A percentile compares a stretch with the other conserved stretches of the same genome.
Conservation (phyloP, 2,329 filamentous ascomycete species). For the Knufia petricola region DNA sequence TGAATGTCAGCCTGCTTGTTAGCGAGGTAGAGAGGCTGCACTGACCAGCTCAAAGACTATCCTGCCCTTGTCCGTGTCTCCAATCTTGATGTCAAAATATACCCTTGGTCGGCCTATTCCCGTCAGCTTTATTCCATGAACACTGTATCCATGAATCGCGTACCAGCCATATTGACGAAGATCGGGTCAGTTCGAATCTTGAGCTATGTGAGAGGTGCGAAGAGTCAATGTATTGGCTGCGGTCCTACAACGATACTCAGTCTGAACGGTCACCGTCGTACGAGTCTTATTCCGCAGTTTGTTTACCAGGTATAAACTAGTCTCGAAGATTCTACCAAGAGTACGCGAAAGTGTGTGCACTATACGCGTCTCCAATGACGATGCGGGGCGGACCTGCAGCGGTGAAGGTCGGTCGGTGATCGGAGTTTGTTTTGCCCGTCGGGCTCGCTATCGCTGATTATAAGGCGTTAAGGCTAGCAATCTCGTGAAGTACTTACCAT, state of each 20-base stretch:
- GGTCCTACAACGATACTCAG: too few relatives aligned
- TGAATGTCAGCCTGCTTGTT: slow-evolving; percentile 14
- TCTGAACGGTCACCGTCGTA: too few relatives aligned
- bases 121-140: not conserved
- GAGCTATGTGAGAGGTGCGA: too few relatives aligned
- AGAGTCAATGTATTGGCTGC: too few relatives aligned
- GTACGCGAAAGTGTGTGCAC: slow-evolving; percentile 6
- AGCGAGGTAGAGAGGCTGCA: too few relatives aligned
- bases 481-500: too few relatives aligned
- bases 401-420: not conserved
- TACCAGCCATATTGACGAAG: not conserved
- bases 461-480: too few relatives aligned
- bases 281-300: not conserved
- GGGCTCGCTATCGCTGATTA: too few relatives aligned
- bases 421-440: too few relatives aligned
- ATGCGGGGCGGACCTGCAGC: not conserved
- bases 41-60: slow-evolving; percentile 75
- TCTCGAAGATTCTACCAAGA: slow-evolving; percentile 4
- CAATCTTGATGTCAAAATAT: slow-evolving; percentile 88
- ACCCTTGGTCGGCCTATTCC: slow-evolving; percentile 59
- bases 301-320: slow-evolving; percentile 1
- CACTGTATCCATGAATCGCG: not conserved
- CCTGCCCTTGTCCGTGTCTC: slow-evolving; percentile 61
- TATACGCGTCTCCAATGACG: slow-evolving; percentile 5
- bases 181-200: too few relatives aligned